Evolutionary conservation across 805 yeast genomes (phyloP), one percentile per base, ranked within the genome.

Genomic region (Wickerhamomyces bovis): DNA sequence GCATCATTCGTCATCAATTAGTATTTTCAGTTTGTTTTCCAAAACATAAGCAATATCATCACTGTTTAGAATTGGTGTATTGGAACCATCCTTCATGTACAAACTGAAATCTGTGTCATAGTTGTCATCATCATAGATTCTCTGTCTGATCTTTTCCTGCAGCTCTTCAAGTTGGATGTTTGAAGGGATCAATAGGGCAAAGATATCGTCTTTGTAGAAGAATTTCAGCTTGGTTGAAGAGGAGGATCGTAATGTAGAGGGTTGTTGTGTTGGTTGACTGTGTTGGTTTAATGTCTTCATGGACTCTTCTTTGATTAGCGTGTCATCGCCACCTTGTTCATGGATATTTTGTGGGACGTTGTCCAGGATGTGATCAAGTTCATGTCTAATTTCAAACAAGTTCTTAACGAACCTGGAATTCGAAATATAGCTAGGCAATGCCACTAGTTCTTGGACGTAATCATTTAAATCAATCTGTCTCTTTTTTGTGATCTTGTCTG

Each of bases 201-300:
- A 86, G 15, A 86, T 86, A 60, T 86, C 95, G 57, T 85, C 94
- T 48, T 81, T 82, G 58, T 79, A 85, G 61, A 82, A 86, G 57
- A 86, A 84, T 62, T 86, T 86, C 44, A 85, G 77, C 62, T 86
- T 86, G 52, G 56, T 59, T 40, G 65, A 61, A 18, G 64, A 57
- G 23, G 55, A 48, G 15, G 55, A 33, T 3, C 46, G 5, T 7
- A 41, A 9, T 18, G 51, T 41, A 22, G 40, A 22, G n/a, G 52
- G 35, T 18, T 39, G 23, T 7, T 46, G 46, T 9, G 19, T 16
- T 13, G 11, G 30, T 22, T 16, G 36, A 8, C 25, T 12, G 6
- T 35, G 15, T 31, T 38, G 53, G 31, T 53, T 50, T 26, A 58
- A 31, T 1, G 62, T 54, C 38, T 55, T 53, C 2, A 44, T 45